phyloP scores from a whole-genome alignment of 2,329 filamentous ascomycete species.

The Aureobasidium sp. region DNA sequence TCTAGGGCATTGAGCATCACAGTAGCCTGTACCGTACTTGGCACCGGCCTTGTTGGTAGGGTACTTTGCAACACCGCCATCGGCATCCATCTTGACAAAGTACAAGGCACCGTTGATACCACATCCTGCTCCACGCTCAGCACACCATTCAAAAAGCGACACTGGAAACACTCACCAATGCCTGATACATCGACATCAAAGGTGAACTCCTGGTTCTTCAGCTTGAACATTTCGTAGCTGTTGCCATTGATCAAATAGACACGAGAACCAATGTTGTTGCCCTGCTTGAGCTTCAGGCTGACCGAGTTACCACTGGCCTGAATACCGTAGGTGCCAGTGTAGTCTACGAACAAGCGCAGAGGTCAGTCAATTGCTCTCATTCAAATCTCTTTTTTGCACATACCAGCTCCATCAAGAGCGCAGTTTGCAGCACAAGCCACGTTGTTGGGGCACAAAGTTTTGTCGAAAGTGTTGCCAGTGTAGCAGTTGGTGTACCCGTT shows the following conservation, averaged over 20 bases:
- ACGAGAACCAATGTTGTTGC: conserved; percentile 40
- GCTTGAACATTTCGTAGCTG: conserved; percentile 59
- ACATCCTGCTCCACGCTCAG: conserved; percentile 38
- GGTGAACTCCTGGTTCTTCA: conserved; percentile 62
- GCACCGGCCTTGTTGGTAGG: conserved; percentile 43
- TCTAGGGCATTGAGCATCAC: conserved; percentile 41
- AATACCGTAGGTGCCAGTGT: conserved; percentile 41
- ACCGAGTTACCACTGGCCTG: conserved; percentile 46
- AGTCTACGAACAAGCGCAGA: conserved; percentile 25
- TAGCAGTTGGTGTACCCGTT: conserved; percentile 44
- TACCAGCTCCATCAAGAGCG: conserved; percentile 34
- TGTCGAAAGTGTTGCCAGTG: conserved; percentile 39
- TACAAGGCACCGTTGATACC: conserved; percentile 68
- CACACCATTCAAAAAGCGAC: not conserved
- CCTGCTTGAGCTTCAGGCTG: conserved; percentile 52
- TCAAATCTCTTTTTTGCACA: too few species aligned
- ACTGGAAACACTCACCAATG: conserved; percentile 33
- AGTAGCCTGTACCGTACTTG: conserved; percentile 55
- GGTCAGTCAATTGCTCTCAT: not conserved
- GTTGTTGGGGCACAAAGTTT: conserved; percentile 34
- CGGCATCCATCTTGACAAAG: conserved; percentile 55
- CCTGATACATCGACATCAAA: conserved; percentile 66
- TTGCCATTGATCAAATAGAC: conserved; percentile 44
- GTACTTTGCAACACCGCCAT: conserved; percentile 44
- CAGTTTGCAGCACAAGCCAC: conserved; percentile 34